phyloP scores from a whole-genome alignment of 1,139 yeast species.

The Candida albicans region DNA sequence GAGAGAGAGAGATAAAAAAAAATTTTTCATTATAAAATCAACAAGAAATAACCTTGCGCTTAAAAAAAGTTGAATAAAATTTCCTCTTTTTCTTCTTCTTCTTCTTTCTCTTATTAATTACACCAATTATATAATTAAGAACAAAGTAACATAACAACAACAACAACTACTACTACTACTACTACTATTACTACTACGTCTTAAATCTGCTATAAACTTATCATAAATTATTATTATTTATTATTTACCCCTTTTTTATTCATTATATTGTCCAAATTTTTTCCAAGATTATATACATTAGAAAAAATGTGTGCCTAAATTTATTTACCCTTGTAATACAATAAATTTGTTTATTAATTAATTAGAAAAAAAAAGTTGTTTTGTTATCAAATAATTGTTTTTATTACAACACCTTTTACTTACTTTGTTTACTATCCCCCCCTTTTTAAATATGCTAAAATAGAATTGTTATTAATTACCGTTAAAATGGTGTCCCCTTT shows the following conservation, averaged over 20 bases:
- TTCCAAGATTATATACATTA: too few relatives aligned
- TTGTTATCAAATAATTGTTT: slow-evolving; percentile 1
- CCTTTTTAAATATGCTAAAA: slow-evolving; percentile 27
- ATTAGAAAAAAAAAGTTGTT: background rate
- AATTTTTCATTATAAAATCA: too few relatives aligned
- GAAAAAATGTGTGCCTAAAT: slow-evolving; percentile 33
- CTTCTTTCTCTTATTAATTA: too few relatives aligned
- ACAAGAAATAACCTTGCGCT: too few relatives aligned
- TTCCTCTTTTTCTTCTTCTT: too few relatives aligned
- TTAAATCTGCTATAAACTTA: too few relatives aligned
- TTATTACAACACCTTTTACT: slow-evolving; percentile 3
- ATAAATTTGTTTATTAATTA: too few relatives aligned
- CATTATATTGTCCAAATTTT: slow-evolving; percentile 18
- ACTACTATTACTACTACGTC: slow-evolving; percentile 9
- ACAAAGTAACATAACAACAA: slow-evolving; percentile 19
- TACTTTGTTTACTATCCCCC: slow-evolving; percentile 8
- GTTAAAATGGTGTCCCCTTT: slow-evolving; percentile 31
- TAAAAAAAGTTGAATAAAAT: too few relatives aligned
- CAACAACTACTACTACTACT: slow-evolving; percentile 5
- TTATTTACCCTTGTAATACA: slow-evolving; percentile 8
- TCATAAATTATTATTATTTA: slow-evolving; percentile 11
- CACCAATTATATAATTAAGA: too few relatives aligned
- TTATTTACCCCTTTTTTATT: slow-evolving; percentile 17
- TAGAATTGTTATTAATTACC: slow-evolving; percentile 16
- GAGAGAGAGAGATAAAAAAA: too few relatives aligned